Evolutionary conservation across 768 basidiomycete species (phyloP).

Genomic region (Tulasnella sp.): DNA sequence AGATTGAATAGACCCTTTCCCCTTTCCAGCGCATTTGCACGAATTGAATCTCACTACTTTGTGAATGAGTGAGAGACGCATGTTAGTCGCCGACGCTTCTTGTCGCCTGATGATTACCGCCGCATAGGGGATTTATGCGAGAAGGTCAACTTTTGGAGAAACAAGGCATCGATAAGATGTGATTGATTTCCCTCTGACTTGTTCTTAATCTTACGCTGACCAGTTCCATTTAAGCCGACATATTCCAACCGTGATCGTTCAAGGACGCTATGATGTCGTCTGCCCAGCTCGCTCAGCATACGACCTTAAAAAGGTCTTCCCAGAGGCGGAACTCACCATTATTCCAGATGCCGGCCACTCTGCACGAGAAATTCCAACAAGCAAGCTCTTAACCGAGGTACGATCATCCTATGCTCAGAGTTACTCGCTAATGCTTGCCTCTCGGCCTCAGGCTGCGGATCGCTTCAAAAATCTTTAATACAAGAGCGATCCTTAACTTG

Average conservation of each 20-base stretch:
- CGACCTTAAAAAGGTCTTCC: conserved; percentile 71
- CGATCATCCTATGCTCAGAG: background rate
- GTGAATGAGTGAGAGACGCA: background rate
- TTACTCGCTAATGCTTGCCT: background rate
- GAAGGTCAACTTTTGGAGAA: conserved; percentile 77
- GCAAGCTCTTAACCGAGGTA: conserved; percentile 61
- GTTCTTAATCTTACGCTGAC: background rate
- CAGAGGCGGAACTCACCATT: conserved; percentile 61
- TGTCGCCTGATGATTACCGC: background rate
- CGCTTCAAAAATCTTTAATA: background rate
- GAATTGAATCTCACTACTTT: conserved; percentile 42
- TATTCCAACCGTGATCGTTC: conserved; percentile 74
- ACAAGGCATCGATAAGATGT: conserved; percentile 86
- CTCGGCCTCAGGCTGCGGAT: background rate
- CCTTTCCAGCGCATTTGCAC: conserved; percentile 57
- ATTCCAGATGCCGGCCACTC: conserved; percentile 86
- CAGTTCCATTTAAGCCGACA: conserved; percentile 48
- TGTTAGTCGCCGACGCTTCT: background rate
- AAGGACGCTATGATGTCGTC: conserved; percentile 78
- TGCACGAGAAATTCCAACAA: conserved; percentile 57
- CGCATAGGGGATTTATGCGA: conserved; percentile 63
- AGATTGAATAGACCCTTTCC: background rate
- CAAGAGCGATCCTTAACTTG: background rate
- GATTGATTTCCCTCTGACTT: conserved; percentile 18
- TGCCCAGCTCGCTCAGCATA: conserved; percentile 84